phyloP scores from a whole-genome alignment of 2,329 filamentous ascomycete genomes.

The Colletotrichum lentis region DNA sequence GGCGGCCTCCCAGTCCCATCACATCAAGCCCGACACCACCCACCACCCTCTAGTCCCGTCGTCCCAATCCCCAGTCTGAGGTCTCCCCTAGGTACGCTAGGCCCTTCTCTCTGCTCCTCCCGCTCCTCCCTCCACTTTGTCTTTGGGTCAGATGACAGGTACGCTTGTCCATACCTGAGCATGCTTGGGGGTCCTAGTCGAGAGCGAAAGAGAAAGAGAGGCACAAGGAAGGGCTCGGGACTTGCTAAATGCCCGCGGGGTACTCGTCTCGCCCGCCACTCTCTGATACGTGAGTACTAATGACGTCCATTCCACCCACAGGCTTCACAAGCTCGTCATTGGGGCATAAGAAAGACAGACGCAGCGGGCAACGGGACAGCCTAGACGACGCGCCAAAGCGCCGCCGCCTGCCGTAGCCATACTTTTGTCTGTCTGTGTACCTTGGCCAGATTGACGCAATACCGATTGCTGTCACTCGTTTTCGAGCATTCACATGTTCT shows the following conservation, averaged over 20 bases:
- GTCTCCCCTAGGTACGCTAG: slow-evolving; percentile 16
- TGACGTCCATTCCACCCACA: slow-evolving; percentile 14
- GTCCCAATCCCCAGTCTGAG: slow-evolving; percentile 16
- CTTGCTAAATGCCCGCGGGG: slow-evolving; percentile 3
- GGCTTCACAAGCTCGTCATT: slow-evolving; percentile 6
- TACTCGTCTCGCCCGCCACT: background rate
- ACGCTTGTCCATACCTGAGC: slow-evolving; percentile 4
- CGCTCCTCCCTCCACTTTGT: slow-evolving; percentile 27
- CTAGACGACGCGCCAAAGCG: background rate
- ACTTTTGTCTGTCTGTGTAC: background rate
- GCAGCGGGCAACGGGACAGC: background rate
- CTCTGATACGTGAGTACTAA: slow-evolving; percentile 22
- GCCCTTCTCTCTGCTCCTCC: slow-evolving; percentile 33
- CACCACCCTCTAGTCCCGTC: slow-evolving; percentile 26
- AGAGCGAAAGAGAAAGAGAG: background rate
- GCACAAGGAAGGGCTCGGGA: background rate
- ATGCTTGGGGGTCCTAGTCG: background rate
- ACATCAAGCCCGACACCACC: slow-evolving; percentile 35
- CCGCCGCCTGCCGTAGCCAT: background rate
- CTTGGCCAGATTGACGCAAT: slow-evolving; percentile 21
- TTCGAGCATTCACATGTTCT: slow-evolving; percentile 6
- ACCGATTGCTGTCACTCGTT: slow-evolving; percentile 8
- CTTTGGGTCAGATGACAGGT: slow-evolving; percentile 21
- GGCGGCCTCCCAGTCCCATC: slow-evolving; percentile 35
- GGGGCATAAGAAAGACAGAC: background rate